phyloP scores from a whole-genome alignment of 2,329 filamentous ascomycete species.

The Arthrobotrys entomopaga region DNA sequence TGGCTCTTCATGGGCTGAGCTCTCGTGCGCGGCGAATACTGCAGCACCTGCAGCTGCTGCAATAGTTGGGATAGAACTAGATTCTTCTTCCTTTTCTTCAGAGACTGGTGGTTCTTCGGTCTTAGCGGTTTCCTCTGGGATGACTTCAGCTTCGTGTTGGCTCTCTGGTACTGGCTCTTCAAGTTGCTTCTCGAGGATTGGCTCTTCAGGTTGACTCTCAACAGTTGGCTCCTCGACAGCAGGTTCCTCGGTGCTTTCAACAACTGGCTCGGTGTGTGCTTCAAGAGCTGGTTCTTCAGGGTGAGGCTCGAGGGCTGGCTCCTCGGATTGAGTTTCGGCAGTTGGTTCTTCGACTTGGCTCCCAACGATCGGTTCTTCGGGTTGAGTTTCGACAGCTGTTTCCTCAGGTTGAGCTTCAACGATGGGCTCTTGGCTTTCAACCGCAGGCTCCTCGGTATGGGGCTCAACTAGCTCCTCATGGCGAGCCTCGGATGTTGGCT shows the following conservation, averaged over 20 bases:
- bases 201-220: constrained; percentile 5
- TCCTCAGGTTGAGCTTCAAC: constrained; percentile 5
- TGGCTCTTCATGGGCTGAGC: constrained; percentile 19
- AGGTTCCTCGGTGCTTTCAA: constrained; percentile 16
- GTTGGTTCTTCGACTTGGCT: constrained; percentile 7
- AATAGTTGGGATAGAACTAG: constrained; percentile 17
- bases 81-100: constrained; percentile 28
- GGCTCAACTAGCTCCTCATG: constrained; percentile 11
- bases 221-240: constrained; percentile 6
- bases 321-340: constrained; percentile 3
- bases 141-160: constrained; percentile 7
- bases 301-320: neutral
- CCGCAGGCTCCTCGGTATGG: constrained; percentile 10
- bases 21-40: constrained; percentile 34
- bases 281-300: constrained; percentile 1
- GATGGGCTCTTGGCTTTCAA: constrained; percentile 2
- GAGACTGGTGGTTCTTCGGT: constrained; percentile 1
- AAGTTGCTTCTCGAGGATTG: constrained; percentile 8
- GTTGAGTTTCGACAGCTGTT: neutral
- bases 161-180: constrained; percentile 11
- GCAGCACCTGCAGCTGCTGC: constrained; percentile 33
- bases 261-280: neutral
- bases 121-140: neutral
- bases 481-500: neutral
- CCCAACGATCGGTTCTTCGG: constrained; percentile 14